Evolutionary conservation across 805 yeast species (phyloP), one percentile per base, ranked within the genome.

Genomic region (Komagataella pseudopastoris): DNA sequence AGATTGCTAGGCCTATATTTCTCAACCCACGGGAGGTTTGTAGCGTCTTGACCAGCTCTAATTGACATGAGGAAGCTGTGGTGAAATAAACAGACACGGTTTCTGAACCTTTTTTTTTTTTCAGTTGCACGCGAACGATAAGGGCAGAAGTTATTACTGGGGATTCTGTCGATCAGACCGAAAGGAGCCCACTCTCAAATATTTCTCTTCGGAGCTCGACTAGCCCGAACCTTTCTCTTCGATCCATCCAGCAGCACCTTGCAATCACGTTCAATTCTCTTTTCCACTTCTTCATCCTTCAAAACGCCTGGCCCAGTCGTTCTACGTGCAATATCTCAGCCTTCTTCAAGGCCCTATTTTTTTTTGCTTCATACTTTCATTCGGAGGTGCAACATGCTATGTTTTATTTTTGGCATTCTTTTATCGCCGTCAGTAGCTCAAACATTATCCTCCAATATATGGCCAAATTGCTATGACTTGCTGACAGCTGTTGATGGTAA

Each of bases 1-100:
- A 93, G 70, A 1, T 82, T 73, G 39, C 72, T 70, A 0, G 99
- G 99, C 56, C 99, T 81, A 66, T 91, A 93, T 65, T 93, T 93
- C 64, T 93, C 99, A 48, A 93, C 95, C 99, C 90, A 44, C 1
- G 39, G 39, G 14, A 30, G 39, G 14, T 30, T 30, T 2, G 39
- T 30, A 8, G 10, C 14, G 39, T 30, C 39, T 14, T 30, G 46
- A n/a, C 22, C 22, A 12, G 22, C 16, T 17, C 46, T 17, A 44
- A 17, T 17, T 20, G 46, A 44, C 18, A 17, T 17, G 46, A 20
- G 46, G 10, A 20, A 44, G 18, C 7, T 17, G 10, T 30, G 14
- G 39, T 30, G 39, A 30, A 30, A 30, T 30, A 30, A 30, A 30
- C 22, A 44, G 46, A 17, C 22, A n/a, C 18, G 46, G 16, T 20